Evolutionary conservation across 2,329 filamentous ascomycete genomes (phyloP).

Genomic region (Zasmidium citrigriseum): DNA sequence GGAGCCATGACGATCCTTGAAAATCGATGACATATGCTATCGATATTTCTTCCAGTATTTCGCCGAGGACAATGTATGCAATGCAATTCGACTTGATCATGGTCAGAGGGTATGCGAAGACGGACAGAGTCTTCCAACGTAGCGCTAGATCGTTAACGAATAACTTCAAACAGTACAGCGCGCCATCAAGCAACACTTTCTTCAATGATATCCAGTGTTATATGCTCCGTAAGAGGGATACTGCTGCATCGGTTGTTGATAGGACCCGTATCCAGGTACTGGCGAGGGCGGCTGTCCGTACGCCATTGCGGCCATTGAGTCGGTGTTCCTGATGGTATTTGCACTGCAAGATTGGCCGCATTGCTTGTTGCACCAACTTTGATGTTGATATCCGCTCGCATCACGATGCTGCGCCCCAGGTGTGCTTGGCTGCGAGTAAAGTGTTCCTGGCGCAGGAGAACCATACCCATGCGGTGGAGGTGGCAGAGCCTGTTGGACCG

Average conservation of each 20-base stretch:
- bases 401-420: background rate
- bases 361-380: background rate
- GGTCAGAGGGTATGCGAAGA: too few relatives aligned
- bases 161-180: too few relatives aligned
- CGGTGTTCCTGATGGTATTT: background rate
- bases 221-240: background rate
- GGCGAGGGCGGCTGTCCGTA: background rate
- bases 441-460: background rate
- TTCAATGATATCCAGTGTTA: background rate
- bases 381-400: background rate
- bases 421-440: background rate
- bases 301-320: background rate
- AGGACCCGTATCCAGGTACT: background rate
- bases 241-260: background rate
- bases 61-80: too few relatives aligned
- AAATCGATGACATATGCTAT: too few relatives aligned
- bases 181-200: background rate
- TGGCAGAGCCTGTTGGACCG: background rate
- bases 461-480: background rate
- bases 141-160: too few relatives aligned
- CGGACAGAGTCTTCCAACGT: too few relatives aligned
- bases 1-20: too few relatives aligned
- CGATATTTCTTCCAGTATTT: too few relatives aligned
- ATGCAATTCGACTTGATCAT: too few relatives aligned
- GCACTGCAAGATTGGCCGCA: background rate